Percentiles rank a stretch among this genome's conserved stretches.
Conservation (phyloP, 2,329 filamentous ascomycete genomes). For the Diplodia mutila region DNA sequence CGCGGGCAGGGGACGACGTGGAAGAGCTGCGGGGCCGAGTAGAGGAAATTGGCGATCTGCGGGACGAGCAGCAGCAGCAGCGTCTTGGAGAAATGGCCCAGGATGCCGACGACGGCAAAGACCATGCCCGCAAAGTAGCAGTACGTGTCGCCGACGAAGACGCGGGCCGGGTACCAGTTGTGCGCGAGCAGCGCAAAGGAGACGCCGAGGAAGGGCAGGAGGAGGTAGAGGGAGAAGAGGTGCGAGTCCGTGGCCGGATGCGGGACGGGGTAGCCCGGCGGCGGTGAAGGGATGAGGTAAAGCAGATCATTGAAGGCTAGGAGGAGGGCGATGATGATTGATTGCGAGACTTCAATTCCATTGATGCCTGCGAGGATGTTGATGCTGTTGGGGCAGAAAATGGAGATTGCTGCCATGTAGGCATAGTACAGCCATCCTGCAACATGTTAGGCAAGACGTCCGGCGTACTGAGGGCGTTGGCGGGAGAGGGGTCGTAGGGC, state of each 20-base stretch:
- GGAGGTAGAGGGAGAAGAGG: slow-evolving; percentile 91
- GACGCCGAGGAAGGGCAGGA: slow-evolving; percentile 92
- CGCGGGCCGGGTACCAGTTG: slow-evolving; percentile 94
- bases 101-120: slow-evolving; percentile 93
- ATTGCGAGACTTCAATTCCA: slow-evolving; percentile 94
- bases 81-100: slow-evolving; percentile 98
- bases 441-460: background rate
- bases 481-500: background rate
- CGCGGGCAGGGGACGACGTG: slow-evolving; percentile 88
- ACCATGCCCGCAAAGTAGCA: slow-evolving; percentile 99
- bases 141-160: slow-evolving; percentile 98
- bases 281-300: slow-evolving; percentile 73
- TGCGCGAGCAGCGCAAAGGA: slow-evolving; percentile 83
- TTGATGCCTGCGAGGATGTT: slow-evolving; percentile 99
- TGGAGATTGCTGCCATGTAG: slow-evolving; percentile 95
- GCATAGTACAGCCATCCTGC: slow-evolving; percentile 73
- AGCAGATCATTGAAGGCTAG: slow-evolving; percentile 85
- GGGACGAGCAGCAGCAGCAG: slow-evolving; percentile 87
- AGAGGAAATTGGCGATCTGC: slow-evolving; percentile 95
- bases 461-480: background rate
- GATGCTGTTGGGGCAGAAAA: slow-evolving; percentile 98
- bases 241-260: slow-evolving; percentile 96
- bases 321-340: slow-evolving; percentile 82
- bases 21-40: slow-evolving; percentile 90
- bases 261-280: slow-evolving; percentile 64